Percentiles rank a stretch among this genome's conserved stretches.
Evolutionary conservation across 2,329 filamentous ascomycete genomes (phyloP).

Genomic region (Colletotrichum sp.): DNA sequence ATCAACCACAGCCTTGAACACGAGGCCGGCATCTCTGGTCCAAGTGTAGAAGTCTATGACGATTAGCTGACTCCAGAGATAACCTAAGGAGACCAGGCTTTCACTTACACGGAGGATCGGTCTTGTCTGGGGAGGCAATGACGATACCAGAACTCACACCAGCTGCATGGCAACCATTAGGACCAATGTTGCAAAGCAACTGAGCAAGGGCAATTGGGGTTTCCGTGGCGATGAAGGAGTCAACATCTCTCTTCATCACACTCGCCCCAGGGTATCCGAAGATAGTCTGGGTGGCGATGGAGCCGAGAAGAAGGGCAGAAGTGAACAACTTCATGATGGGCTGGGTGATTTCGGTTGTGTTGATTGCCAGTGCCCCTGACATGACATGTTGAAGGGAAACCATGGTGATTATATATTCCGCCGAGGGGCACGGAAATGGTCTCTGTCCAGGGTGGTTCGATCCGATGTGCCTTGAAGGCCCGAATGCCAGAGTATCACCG

Average conservation of each 20-base stretch:
- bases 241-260: constrained; percentile 52
- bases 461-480: constrained; percentile 17
- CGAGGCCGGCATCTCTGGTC: constrained; percentile 76
- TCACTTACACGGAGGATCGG: constrained; percentile 59
- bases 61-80: not conserved
- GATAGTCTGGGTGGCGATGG: constrained; percentile 55
- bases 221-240: constrained; percentile 58
- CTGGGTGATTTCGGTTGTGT: constrained; percentile 26
- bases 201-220: constrained; percentile 55
- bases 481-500: constrained; percentile 19
- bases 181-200: constrained; percentile 65
- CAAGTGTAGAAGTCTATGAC: constrained; percentile 76
- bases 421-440: not conserved
- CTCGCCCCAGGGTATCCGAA: constrained; percentile 50
- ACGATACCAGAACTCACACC: constrained; percentile 57
- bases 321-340: constrained; percentile 57
- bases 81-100: not conserved
- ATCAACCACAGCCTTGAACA: constrained; percentile 73
- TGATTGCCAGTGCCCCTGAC: constrained; percentile 8
- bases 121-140: constrained; percentile 60
- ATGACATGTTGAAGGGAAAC: constrained; percentile 14
- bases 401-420: constrained; percentile 18
- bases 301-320: constrained; percentile 55
- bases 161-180: constrained; percentile 52
- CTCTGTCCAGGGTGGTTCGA: not conserved